These are phyloP conservation scores for Lipomyces yamadae DNA, from an alignment of 805 yeast species.

Conservation along the genomic window DNA sequence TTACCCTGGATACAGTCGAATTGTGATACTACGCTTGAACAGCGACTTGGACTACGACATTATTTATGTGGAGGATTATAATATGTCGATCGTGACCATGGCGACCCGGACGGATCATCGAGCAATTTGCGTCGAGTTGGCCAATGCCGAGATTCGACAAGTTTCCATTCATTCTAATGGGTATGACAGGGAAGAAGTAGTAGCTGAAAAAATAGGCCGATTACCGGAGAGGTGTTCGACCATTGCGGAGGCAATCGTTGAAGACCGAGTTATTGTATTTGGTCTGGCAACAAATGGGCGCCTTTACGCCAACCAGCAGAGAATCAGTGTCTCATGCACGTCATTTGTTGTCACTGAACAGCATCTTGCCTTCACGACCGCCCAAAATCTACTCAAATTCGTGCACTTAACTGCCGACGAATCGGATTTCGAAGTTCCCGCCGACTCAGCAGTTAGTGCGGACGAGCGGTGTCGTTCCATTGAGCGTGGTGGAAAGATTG, in stretches of 20 bases:
- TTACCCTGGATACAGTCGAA: slow-evolving; percentile 40
- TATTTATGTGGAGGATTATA: slow-evolving; percentile 19
- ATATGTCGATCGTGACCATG: slow-evolving; percentile 17
- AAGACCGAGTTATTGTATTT: slow-evolving; percentile 60
- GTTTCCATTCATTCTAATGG: slow-evolving; percentile 1
- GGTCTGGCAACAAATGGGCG: slow-evolving; percentile 81
- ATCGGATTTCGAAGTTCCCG: slow-evolving; percentile 44
- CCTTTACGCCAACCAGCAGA: slow-evolving; percentile 64
- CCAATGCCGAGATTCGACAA: slow-evolving; percentile 23
- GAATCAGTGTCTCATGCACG: slow-evolving; percentile 75
- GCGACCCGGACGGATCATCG: slow-evolving; percentile 26
- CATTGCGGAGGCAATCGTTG: slow-evolving; percentile 39
- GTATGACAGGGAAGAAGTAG: background rate
- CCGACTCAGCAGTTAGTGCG: slow-evolving; percentile 42
- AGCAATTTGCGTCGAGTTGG: slow-evolving; percentile 24
- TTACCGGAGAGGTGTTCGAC: slow-evolving; percentile 31
- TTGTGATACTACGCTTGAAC: slow-evolving; percentile 19
- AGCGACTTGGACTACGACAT: slow-evolving; percentile 16
- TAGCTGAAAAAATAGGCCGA: slow-evolving; percentile 9
- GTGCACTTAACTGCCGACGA: slow-evolving; percentile 58
- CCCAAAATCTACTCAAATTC: slow-evolving; percentile 80
- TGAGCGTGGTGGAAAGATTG: slow-evolving; percentile 89
- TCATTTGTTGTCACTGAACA: slow-evolving; percentile 75
- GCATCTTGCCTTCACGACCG: slow-evolving; percentile 81
- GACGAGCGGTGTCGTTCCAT: slow-evolving; percentile 89